A percentile compares a stretch with the other conserved stretches of the same genome.
Evolutionary conservation across 805 yeast genomes (phyloP).

Genomic region (Huiozyma sinensis): DNA sequence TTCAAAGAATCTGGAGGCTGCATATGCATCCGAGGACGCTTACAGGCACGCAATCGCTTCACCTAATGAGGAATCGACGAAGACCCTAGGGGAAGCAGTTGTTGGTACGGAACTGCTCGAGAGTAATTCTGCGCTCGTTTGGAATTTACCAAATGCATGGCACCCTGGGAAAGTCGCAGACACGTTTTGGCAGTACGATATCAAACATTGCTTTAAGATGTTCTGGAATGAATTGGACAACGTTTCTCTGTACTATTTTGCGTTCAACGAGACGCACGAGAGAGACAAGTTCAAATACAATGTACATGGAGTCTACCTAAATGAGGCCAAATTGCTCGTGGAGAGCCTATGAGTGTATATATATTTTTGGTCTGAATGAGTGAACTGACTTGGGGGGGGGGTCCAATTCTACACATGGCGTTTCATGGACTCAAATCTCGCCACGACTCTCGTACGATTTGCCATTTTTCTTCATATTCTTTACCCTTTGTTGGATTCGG

Average conservation of each 20-base stretch:
- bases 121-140: slow-evolving; percentile 16
- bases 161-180: slow-evolving; percentile 10
- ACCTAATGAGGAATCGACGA: too few relatives aligned
- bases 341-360: neutral
- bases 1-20: too few relatives aligned
- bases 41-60: too few relatives aligned
- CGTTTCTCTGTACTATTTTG: slow-evolving; percentile 16
- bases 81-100: too few relatives aligned
- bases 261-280: slow-evolving; percentile 35
- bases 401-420: too few relatives aligned
- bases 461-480: slow-evolving; percentile 34
- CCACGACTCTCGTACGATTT: slow-evolving; percentile 63
- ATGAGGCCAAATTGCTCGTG: slow-evolving; percentile 4
- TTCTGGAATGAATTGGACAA: slow-evolving; percentile 16
- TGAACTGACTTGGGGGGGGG: too few relatives aligned
- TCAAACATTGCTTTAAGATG: slow-evolving; percentile 20
- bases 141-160: slow-evolving; percentile 22
- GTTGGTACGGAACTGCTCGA: slow-evolving; percentile 8
- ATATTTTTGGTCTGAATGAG: too few relatives aligned
- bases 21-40: too few relatives aligned
- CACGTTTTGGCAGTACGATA: slow-evolving; percentile 24
- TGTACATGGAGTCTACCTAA: slow-evolving; percentile 35
- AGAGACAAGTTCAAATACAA: slow-evolving; percentile 43
- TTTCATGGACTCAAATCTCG: slow-evolving; percentile 22
- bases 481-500: slow-evolving; percentile 13